Percentiles rank a stretch among this genome's conserved stretches.
Conservation (phyloP, 1,284 basidiomycete species). For the Austroboletus niveus region DNA sequence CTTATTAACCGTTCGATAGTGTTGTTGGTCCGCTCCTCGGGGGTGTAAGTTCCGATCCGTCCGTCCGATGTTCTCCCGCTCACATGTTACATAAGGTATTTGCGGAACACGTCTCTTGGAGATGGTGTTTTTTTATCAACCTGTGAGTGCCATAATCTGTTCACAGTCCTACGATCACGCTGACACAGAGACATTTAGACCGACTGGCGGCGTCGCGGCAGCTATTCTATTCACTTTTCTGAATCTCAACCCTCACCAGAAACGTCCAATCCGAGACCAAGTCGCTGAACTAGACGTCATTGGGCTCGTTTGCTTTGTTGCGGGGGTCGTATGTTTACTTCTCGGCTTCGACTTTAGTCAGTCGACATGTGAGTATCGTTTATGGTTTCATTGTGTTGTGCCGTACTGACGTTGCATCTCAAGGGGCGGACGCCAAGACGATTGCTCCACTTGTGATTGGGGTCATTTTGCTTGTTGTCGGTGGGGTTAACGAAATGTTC, state of each 20-base stretch:
- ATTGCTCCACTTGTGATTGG: slow-evolving; percentile 76
- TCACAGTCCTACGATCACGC: not conserved
- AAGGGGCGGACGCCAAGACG: slow-evolving; percentile 49
- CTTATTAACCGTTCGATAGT: slow-evolving; percentile 33
- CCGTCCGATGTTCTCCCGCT: not conserved
- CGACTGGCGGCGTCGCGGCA: slow-evolving; percentile 75
- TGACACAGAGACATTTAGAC: slow-evolving; percentile 57
- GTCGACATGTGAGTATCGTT: slow-evolving; percentile 49
- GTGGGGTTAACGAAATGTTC: slow-evolving; percentile 62
- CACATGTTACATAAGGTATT: slow-evolving; percentile 44
- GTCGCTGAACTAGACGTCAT: slow-evolving; percentile 72
- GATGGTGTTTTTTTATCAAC: slow-evolving; percentile 81
- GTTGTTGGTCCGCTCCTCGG: slow-evolving; percentile 77
- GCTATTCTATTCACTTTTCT: slow-evolving; percentile 76
- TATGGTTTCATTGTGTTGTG: not conserved
- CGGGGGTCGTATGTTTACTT: slow-evolving; percentile 72
- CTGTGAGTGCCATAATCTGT: slow-evolving; percentile 41
- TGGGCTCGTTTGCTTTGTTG: slow-evolving; percentile 70
- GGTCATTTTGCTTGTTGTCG: slow-evolving; percentile 51
- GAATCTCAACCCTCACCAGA: slow-evolving; percentile 75
- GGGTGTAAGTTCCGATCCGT: slow-evolving; percentile 47
- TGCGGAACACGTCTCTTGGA: slow-evolving; percentile 71
- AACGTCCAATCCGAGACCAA: slow-evolving; percentile 57
- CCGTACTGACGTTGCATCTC: not conserved
- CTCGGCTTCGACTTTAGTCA: slow-evolving; percentile 83